These are phyloP conservation scores for Trichoderma sp. DNA, from an alignment of 2,329 filamentous ascomycete species.

Conservation along the genomic window DNA sequence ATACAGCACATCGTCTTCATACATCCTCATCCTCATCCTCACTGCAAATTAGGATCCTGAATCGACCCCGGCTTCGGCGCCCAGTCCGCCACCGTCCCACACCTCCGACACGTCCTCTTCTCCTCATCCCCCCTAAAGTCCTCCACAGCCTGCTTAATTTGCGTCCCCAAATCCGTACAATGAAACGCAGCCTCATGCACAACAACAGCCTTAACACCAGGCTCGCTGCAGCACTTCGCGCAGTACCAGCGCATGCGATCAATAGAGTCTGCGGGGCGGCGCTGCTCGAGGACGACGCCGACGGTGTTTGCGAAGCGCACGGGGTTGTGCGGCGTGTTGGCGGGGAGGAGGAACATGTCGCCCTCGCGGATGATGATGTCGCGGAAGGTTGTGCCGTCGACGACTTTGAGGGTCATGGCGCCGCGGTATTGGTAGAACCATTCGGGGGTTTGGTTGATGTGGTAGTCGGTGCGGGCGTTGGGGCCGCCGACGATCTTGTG, in stretches of 20 bases:
- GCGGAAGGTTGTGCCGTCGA: constrained; percentile 69
- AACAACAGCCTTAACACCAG: constrained; percentile 36
- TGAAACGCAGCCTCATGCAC: constrained; percentile 87
- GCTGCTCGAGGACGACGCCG: constrained; percentile 89
- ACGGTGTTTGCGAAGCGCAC: constrained; percentile 91
- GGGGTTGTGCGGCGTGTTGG: constrained; percentile 95
- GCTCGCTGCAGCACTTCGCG: constrained; percentile 52
- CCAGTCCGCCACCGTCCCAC: constrained; percentile 72
- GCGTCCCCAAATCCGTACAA: constrained; percentile 85
- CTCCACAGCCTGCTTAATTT: constrained; percentile 91
- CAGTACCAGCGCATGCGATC: constrained; percentile 95
- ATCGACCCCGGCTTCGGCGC: constrained; percentile 62
- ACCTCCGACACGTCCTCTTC: constrained; percentile 72
- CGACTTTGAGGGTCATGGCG: constrained; percentile 88
- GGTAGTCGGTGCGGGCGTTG: constrained; percentile 95
- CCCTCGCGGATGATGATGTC: constrained; percentile 91
- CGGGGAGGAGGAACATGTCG: constrained; percentile 87
- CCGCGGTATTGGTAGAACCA: constrained; percentile 98
- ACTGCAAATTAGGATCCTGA: constrained; percentile 54
- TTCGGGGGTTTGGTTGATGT: constrained; percentile 94
- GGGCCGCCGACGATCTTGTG: constrained; percentile 84
- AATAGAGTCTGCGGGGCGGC: constrained; percentile 64
- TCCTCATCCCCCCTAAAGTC: constrained; percentile 67
- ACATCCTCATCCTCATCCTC: neutral
- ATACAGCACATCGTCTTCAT: neutral